Base-by-base conservation (phyloP, 495 filamentous ascomycete species). In the Hyphodiscus hymeniophilus region DNA sequence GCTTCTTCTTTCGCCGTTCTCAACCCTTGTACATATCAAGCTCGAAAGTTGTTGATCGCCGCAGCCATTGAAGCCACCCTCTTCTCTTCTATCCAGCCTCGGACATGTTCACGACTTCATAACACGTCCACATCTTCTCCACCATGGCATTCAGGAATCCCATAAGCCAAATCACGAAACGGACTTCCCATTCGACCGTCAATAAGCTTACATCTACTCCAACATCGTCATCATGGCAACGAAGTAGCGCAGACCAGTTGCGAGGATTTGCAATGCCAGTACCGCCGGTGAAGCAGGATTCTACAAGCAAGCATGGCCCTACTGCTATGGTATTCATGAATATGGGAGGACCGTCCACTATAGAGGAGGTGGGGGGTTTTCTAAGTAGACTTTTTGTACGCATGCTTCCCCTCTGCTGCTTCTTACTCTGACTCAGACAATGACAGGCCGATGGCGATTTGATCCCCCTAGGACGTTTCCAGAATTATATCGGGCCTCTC, bases 321-420 rank as follows among this genome's bases (percentile, higher is more conserved):
- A 99, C 94, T 0, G 94, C 94, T 32, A 95, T 99, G 77, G 91
- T 99, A 5, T 95, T 99, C 52, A 76, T 99, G 64, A 99, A 99
- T 68, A 99, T 99, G 94, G 94, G 94, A 45, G 94, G 94, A 8
- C 94, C 94, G 6, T 88, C 88, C 12, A 95, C 85, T 5, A 80
- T 81, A 10, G 73, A 82, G 47, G 89, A 97, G 70, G 94, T 99
- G 16, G 81, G 81, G 49, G 80, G 83, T 61, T 99, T 97, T 56
- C 73, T 99, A n/a, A 92, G 83, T 66, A 77, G 89, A 57, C 66
- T 99, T 59, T 99, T 99, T 67, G 94, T 59, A 50, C 15, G 56
- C 32, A 24, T 20, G 23, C 49, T 13, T 13, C 7, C 15, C 21
- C 22, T 16, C 5, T 15, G 13, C 26, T 7, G 42, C 21, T 90